Conservation (phyloP, 768 basidiomycete species). For the Leccinellum luteum region DNA sequence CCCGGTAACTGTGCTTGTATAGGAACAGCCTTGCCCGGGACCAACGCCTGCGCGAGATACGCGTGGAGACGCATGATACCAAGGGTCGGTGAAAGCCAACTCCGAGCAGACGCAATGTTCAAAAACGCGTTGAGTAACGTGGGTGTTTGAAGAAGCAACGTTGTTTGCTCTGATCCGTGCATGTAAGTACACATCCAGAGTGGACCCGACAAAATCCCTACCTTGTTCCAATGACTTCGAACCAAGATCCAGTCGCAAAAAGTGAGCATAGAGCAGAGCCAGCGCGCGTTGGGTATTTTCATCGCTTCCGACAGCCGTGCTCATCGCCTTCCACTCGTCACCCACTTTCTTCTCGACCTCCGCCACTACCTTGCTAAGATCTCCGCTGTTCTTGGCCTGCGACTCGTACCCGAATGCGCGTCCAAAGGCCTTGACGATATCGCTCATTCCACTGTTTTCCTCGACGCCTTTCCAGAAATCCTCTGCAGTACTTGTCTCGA, state of each 20-base stretch:
- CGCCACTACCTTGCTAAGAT: conserved; percentile 50
- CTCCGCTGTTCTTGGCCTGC: conserved; percentile 30
- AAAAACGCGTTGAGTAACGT: conserved; percentile 75
- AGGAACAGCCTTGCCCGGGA: conserved; percentile 46
- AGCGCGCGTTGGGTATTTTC: conserved; percentile 50
- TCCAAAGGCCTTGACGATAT: conserved; percentile 70
- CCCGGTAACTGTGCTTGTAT: conserved; percentile 77
- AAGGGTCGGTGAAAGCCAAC: conserved; percentile 83
- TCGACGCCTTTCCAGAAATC: conserved; percentile 84
- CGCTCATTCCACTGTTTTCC: conserved; percentile 73
- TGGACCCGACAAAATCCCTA: conserved; percentile 34
- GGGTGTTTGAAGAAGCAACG: conserved; percentile 70
- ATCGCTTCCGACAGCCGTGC: conserved; percentile 37
- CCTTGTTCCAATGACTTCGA: conserved; percentile 59
- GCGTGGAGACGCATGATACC: conserved; percentile 80
- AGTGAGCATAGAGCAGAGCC: conserved; percentile 79
- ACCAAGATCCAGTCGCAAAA: conserved; percentile 62
- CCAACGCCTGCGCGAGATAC: conserved; percentile 79
- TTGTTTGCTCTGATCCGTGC: conserved; percentile 59
- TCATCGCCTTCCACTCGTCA: conserved; percentile 53
- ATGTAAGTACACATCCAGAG: background rate
- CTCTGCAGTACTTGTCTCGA: conserved; percentile 77
- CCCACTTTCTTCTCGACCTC: conserved; percentile 48
- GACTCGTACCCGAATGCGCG: conserved; percentile 63
- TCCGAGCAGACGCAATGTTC: conserved; percentile 79